Evolutionary conservation across 148 eudicot genomes (phyloP), one percentile per base, ranked within the genome.

Genomic region (Linanthus parryae): DNA sequence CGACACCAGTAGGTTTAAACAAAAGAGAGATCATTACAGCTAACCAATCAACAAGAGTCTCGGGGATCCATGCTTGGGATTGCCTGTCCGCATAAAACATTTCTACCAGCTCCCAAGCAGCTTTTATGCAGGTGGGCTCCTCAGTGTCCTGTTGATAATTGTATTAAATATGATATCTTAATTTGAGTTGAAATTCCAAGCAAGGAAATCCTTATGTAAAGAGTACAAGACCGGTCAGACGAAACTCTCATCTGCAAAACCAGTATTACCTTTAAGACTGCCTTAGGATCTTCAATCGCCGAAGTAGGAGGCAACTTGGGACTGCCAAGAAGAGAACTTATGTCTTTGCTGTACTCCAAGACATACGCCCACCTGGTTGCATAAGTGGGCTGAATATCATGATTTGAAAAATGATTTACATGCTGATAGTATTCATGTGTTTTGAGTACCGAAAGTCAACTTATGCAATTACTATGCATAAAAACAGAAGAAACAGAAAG

Each of bases 31-130:
- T 69, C 39, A 73, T 70, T 83, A 92, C 98, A 63, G 80, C 76
- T 72, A 92, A 70, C 98, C 98, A 92, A 81, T 92, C 98, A 54
- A 84, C 76, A 67, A 92, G 74, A 47, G 83, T 76, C 64, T 92
- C 98, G 20, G 96, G 85, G 34, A 77, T 73, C 98, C 98, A 92
- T 64, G 83, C 62, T 65, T 87, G 87, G 65, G 78, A 73, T 47
- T 73, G 81, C 61, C 77, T 77, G 76, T 92, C 91, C 13, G 81
- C 96, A 66, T 87, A 92, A 72, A 92, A 92, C 27, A 87, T 71
- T 61, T 84, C 94, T 64, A 87, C 40, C 67, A 92, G 79, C 74
- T 87, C 98, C 98, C 98, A 92, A 14, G 94, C 96, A 57, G 98
- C 90, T 77, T 81, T 92, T 66, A 87, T 57, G 73, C 71, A 52